phyloP scores from a whole-genome alignment of 2,329 filamentous ascomycete species.

The Ascochyta rabiei region DNA sequence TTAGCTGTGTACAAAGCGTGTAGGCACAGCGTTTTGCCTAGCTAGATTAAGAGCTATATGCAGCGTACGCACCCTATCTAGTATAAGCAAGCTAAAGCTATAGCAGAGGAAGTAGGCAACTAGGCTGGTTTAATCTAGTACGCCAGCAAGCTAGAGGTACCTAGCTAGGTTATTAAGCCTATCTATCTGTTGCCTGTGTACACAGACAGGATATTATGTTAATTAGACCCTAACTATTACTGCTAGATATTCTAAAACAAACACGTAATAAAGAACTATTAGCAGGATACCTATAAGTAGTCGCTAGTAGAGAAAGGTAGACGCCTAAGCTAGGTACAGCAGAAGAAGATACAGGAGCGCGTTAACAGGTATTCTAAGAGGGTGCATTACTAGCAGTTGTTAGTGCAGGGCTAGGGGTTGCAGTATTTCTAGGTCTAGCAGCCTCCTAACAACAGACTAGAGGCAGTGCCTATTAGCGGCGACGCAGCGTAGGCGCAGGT shows the following conservation, averaged over 20 bases:
- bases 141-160: neutral
- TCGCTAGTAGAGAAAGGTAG: neutral
- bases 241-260: conserved; percentile 1
- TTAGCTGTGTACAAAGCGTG: neutral
- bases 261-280: conserved; percentile 6
- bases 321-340: neutral
- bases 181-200: neutral
- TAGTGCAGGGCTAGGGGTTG: neutral
- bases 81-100: no score
- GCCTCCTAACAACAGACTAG: no score
- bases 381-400: neutral
- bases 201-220: conserved; percentile 3
- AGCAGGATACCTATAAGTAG: conserved; percentile 1
- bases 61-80: no score
- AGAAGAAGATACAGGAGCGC: neutral
- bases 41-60: neutral
- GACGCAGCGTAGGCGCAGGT: no score
- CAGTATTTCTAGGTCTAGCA: neutral
- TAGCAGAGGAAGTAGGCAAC: neutral
- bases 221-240: neutral
- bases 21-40: neutral
- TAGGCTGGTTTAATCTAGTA: conserved; percentile 1
- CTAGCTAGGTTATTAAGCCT: conserved; percentile 1
- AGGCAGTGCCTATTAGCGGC: no score
- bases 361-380: neutral